Percentiles rank a stretch among this genome's conserved stretches.
Evolutionary conservation across 345 rosid species (phyloP).

Genomic region (Ricinus communis): DNA sequence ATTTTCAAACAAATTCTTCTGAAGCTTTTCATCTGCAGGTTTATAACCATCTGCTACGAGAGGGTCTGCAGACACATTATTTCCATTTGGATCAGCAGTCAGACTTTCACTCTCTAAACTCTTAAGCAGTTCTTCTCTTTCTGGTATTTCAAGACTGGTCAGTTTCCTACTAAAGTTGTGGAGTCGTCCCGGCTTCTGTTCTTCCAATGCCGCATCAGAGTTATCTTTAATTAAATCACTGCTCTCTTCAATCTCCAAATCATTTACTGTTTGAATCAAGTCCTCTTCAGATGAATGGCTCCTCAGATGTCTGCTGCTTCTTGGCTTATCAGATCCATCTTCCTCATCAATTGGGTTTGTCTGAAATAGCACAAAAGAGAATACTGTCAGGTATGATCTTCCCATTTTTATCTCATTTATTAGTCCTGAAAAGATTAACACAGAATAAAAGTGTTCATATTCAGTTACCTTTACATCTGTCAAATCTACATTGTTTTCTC

Average conservation of each 20-base stretch:
- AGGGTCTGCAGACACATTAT: constrained; percentile 11
- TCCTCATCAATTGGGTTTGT: constrained; percentile 70
- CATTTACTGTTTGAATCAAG: constrained; percentile 29
- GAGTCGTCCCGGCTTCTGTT: constrained; percentile 20
- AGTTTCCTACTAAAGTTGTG: constrained; percentile 31
- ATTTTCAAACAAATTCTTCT: constrained; percentile 19
- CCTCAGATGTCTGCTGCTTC: constrained; percentile 52
- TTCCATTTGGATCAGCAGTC: constrained; percentile 20
- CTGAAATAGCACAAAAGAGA: constrained; percentile 41
- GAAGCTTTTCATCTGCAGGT: constrained; percentile 39
- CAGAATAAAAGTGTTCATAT: neutral
- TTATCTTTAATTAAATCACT: constrained; percentile 33
- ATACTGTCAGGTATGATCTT: constrained; percentile 16
- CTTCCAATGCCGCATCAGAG: constrained; percentile 20
- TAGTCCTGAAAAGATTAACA: neutral
- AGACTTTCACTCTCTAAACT: constrained; percentile 22
- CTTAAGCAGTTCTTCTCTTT: constrained; percentile 28
- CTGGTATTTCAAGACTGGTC: constrained; percentile 50
- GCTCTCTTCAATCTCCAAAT: constrained; percentile 34
- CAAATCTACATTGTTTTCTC: constrained; percentile 75
- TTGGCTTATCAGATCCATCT: constrained; percentile 38
- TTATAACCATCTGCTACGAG: constrained; percentile 47
- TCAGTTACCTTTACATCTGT: constrained; percentile 64
- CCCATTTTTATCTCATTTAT: neutral
- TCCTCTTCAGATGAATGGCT: constrained; percentile 64